phyloP scores from a whole-genome alignment of 1,284 basidiomycete species.

The Pseudozyma hubeiensis region DNA sequence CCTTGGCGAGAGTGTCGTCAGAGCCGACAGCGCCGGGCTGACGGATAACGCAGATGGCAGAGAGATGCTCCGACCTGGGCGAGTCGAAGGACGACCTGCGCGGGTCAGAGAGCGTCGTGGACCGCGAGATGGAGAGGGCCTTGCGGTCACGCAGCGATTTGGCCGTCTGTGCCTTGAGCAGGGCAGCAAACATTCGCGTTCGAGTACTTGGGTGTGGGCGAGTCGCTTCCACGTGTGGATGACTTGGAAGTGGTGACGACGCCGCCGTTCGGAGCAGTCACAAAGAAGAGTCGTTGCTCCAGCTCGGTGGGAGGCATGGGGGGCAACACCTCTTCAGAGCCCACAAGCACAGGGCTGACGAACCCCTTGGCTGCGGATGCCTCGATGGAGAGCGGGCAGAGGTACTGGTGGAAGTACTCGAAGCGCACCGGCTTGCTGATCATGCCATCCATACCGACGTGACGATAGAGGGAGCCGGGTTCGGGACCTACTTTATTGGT shows the following conservation, averaged over 20 bases:
- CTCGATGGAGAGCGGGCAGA: conserved; percentile 46
- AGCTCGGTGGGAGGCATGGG: conserved; percentile 46
- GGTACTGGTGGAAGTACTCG: conserved; percentile 46
- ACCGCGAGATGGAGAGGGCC: conserved; percentile 35
- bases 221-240: conserved; percentile 7
- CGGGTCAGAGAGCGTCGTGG: conserved; percentile 34
- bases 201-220: conserved; percentile 22
- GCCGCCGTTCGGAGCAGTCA: conserved; percentile 24
- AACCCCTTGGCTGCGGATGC: conserved; percentile 24
- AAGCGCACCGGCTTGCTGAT: conserved; percentile 59
- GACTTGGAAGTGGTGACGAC: conserved; percentile 13
- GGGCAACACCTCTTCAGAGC: conserved; percentile 26
- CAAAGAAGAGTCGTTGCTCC: conserved; percentile 45
- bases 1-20: not conserved
- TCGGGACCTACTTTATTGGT: conserved; percentile 55
- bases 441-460: conserved; percentile 55
- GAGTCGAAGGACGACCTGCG: conserved; percentile 49
- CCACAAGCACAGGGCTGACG: conserved; percentile 32
- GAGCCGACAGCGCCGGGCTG: not conserved
- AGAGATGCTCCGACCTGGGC: conserved; percentile 38
- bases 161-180: conserved; percentile 52
- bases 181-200: conserved; percentile 42
- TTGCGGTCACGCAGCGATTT: conserved; percentile 50
- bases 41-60: conserved; percentile 1
- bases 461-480: conserved; percentile 49